Conservation (phyloP, 768 basidiomycete species). For the Phylloporus rhodoxanthus region DNA sequence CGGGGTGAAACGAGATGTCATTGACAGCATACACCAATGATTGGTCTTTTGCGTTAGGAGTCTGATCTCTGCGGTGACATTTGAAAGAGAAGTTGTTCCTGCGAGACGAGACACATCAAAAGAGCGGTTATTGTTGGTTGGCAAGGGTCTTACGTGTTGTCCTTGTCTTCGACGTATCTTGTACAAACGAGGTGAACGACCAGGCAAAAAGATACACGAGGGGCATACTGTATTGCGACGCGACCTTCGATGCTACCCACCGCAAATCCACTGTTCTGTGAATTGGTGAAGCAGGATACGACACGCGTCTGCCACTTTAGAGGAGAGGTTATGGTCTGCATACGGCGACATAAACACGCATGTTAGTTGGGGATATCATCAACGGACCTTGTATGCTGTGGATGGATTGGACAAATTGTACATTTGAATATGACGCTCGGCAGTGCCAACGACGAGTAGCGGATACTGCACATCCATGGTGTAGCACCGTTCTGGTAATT, state of each 20-base stretch:
- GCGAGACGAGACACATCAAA: neutral
- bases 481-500: conserved; percentile 88
- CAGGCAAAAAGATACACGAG: neutral
- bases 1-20: conserved; percentile 79
- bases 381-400: conserved; percentile 62
- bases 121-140: neutral
- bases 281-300: conserved; percentile 74
- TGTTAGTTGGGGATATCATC: conserved; percentile 10
- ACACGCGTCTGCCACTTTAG: conserved; percentile 92
- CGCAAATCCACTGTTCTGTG: conserved; percentile 64
- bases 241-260: conserved; percentile 86
- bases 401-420: conserved; percentile 82
- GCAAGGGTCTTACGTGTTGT: conserved; percentile 47
- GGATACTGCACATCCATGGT: conserved; percentile 77
- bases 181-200: neutral
- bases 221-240: conserved; percentile 88
- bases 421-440: conserved; percentile 87
- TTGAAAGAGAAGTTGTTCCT: conserved; percentile 88
- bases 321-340: conserved; percentile 74
- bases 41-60: conserved; percentile 55
- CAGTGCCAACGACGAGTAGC: conserved; percentile 87
- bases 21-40: conserved; percentile 79
- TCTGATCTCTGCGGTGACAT: conserved; percentile 60
- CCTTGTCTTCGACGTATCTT: conserved; percentile 86
- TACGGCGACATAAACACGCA: conserved; percentile 1